phyloP scores from a whole-genome alignment of 2,329 filamentous ascomycete species.

The Orbilia ellipsospora region DNA sequence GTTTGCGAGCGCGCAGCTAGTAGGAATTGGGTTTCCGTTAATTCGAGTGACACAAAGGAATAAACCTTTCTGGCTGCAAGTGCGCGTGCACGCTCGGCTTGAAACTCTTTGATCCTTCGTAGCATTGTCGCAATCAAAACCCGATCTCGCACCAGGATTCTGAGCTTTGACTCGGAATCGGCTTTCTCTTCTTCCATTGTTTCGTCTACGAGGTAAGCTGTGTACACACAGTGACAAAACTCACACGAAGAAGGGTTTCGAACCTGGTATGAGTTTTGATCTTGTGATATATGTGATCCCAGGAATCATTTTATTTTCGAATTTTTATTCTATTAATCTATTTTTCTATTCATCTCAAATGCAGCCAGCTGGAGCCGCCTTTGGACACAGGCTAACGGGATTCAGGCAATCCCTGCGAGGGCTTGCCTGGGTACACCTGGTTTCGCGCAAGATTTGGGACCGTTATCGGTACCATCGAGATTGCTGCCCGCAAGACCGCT shows the following conservation, averaged over 20 bases:
- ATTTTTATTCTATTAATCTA: too few species aligned
- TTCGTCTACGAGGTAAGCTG: background rate
- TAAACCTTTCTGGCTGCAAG: slow-evolving; percentile 43
- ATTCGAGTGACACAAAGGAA: slow-evolving; percentile 27
- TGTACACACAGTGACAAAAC: too few species aligned
- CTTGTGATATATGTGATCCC: too few species aligned
- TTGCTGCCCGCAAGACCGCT: slow-evolving; percentile 6
- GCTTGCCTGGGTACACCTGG: slow-evolving; percentile 34
- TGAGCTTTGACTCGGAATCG: background rate
- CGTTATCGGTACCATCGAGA: slow-evolving; percentile 53
- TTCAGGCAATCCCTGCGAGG: slow-evolving; percentile 27
- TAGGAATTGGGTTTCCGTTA: background rate
- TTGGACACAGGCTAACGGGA: slow-evolving; percentile 26
- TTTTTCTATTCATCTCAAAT: background rate
- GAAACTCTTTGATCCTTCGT: slow-evolving; percentile 12
- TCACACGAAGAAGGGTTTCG: too few species aligned
- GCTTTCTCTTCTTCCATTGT: background rate
- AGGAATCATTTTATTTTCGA: too few species aligned
- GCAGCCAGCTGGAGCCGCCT: slow-evolving; percentile 9
- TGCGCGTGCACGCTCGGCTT: slow-evolving; percentile 7
- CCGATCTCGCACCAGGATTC: slow-evolving; percentile 7
- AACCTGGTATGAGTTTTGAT: too few species aligned
- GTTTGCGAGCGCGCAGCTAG: too few species aligned
- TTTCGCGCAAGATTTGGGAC: slow-evolving; percentile 47
- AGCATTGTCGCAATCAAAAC: slow-evolving; percentile 14